Base-by-base conservation (phyloP, 495 filamentous ascomycete genomes). In the Penicillium crystallinum region DNA sequence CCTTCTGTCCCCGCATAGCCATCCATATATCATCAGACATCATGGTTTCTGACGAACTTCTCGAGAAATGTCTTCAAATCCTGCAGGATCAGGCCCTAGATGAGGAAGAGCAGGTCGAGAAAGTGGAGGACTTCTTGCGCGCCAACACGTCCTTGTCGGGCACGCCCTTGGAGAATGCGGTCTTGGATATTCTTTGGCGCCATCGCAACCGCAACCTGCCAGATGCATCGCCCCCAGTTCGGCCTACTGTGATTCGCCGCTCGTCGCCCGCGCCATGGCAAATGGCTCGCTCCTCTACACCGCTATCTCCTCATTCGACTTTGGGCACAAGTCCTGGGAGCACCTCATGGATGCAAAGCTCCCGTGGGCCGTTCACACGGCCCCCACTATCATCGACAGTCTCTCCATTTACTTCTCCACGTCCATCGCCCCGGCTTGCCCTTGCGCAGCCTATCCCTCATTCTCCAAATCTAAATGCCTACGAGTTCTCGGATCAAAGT, bases 391-490 rank as follows among this genome's bases (percentile, higher is more conserved):
- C 74, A 38, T 74, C 72, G 14, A 77, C 74, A 11, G 74, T 63
- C 22, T 97, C 92, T 17, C 95, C 95, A 2, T 99, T 99, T 64
- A 88, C 86, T 46, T 97, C 93, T 8, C 95, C 95, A 25, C 85
- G 91, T 38, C 90, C 95, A 12, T 97, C 95, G 9, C 95, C 95
- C 29, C 82, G 95, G 49, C 84, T 97, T 34, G 89, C 90, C 23
- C 87, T 96, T 61, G 88, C 91, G 1, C 89, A 85, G 37, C 95
- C 95, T n/a, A 95, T 99, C 52, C 93, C 95, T 4, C 91, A 97
- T 63, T 97, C 91, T 46, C 95, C 95, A 25, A 96, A 80, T 61
- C 64, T 97, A 44, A 95, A 91, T 65, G 90, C 93, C 14, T 97
- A 97, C 69, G 89, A 95, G 65, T 95, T 96, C 65, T 85, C 83